A percentile compares a stretch with the other conserved stretches of the same genome.
Conservation (phyloP, 176 grass and related monocot genomes). For the Rhipidocladum racemiflorum region DNA sequence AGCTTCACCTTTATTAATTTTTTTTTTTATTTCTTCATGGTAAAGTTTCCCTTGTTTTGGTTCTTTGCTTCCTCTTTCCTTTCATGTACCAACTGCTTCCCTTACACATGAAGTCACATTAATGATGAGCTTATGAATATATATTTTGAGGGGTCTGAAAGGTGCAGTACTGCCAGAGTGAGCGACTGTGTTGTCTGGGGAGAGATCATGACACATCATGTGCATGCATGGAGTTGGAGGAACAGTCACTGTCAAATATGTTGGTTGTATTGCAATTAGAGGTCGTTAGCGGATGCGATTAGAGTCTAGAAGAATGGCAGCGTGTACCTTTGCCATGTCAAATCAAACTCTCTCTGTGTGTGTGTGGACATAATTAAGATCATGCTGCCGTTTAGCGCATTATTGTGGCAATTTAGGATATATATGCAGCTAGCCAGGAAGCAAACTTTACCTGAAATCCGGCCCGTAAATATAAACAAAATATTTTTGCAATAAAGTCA, state of each 20-base stretch:
- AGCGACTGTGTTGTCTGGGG: not conserved
- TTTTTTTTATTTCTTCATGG: constrained; percentile 29
- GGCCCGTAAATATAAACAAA: not conserved
- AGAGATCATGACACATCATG: constrained; percentile 25
- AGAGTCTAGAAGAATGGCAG: not conserved
- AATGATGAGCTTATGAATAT: constrained; percentile 55
- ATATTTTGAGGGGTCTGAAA: constrained; percentile 34
- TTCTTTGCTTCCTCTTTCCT: constrained; percentile 55
- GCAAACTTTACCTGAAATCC: not conserved
- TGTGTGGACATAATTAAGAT: not conserved
- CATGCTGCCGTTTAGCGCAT: not conserved
- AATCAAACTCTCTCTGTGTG: not conserved
- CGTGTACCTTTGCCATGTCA: constrained; percentile 21
- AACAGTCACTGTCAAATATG: constrained; percentile 43
- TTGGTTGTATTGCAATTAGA: constrained; percentile 43
- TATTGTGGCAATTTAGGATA: not conserved
- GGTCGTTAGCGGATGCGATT: constrained; percentile 25
- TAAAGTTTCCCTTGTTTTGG: constrained; percentile 48
- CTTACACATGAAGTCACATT: constrained; percentile 68
- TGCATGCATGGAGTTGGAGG: constrained; percentile 46
- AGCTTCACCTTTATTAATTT: constrained; percentile 24
- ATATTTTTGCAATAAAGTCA: not conserved
- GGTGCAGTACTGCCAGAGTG: constrained; percentile 17
- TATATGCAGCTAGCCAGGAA: not conserved
- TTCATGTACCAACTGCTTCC: constrained; percentile 66